Evolutionary conservation across 129 eudicot species (phyloP).

Genomic region (Cynara cardunculus): DNA sequence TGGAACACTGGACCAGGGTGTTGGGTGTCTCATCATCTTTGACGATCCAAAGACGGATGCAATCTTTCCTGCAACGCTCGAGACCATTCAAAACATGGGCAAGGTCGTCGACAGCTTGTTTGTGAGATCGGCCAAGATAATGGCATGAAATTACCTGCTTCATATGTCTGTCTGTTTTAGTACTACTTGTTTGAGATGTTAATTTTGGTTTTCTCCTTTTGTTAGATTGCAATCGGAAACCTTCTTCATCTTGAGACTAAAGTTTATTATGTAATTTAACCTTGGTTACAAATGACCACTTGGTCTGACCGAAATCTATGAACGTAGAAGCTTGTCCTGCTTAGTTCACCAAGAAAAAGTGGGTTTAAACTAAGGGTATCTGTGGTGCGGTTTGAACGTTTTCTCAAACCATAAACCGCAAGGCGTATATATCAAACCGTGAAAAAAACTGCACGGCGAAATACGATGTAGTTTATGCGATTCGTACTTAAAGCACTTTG

Average conservation of each 20-base stretch:
- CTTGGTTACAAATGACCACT: not conserved
- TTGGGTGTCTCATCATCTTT: constrained; percentile 69
- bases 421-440: too few relatives aligned
- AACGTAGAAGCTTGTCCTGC: too few relatives aligned
- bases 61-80: constrained; percentile 66
- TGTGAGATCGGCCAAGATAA: constrained; percentile 65
- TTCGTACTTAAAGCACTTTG: too few relatives aligned
- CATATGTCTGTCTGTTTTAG: not conserved
- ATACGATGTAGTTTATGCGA: too few relatives aligned
- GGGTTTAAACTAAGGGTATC: too few relatives aligned
- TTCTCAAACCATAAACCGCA: too few relatives aligned
- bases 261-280: not conserved
- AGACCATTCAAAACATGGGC: constrained; percentile 61
- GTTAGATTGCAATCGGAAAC: not conserved
- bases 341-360: too few relatives aligned
- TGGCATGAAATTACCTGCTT: constrained; percentile 38
- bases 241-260: not conserved
- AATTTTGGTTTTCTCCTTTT: constrained; percentile 16
- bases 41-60: constrained; percentile 77
- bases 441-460: too few relatives aligned
- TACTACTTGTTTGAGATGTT: constrained; percentile 15
- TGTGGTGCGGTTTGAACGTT: too few relatives aligned
- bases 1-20: constrained; percentile 81
- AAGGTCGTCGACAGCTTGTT: constrained; percentile 70
- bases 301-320: not conserved